Conservation (phyloP, 1,139 yeast genomes). For the Petasospora fabianii region DNA sequence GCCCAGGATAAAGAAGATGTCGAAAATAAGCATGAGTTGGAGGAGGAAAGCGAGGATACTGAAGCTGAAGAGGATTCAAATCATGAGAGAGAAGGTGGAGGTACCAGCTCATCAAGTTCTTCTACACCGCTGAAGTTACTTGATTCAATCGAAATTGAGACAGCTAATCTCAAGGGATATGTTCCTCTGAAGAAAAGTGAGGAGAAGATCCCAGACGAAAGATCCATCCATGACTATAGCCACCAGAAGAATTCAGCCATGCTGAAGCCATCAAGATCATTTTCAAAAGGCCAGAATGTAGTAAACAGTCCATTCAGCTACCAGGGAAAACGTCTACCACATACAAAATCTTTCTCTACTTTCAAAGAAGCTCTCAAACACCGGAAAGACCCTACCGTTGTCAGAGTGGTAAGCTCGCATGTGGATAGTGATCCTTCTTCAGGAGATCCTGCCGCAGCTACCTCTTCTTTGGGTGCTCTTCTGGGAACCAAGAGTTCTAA, state of each 20-base stretch:
- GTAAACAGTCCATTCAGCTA: conserved; percentile 21
- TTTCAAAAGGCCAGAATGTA: conserved; percentile 1
- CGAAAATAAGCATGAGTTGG: not conserved
- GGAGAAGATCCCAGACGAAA: not conserved
- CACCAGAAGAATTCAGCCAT: not conserved
- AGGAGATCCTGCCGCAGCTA: too few species aligned
- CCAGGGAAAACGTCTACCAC: conserved; percentile 10
- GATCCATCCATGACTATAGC: not conserved
- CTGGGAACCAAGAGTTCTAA: too few species aligned
- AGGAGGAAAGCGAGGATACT: not conserved
- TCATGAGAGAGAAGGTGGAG: too few species aligned
- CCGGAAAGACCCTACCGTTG: conserved; percentile 4
- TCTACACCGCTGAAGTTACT: too few species aligned
- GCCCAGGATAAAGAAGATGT: too few species aligned
- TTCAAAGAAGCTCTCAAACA: conserved; percentile 18
- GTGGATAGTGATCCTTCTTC: not conserved
- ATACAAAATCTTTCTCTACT: conserved; percentile 6
- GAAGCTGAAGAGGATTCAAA: not conserved
- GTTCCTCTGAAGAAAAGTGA: not conserved
- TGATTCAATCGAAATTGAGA: too few species aligned
- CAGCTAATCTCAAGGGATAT: not conserved
- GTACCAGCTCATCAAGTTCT: too few species aligned
- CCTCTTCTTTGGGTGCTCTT: too few species aligned
- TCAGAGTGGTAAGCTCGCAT: conserved; percentile 16
- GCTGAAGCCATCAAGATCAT: not conserved